phyloP scores from a whole-genome alignment of 345 rosid species.

The Sonneratia alba region DNA sequence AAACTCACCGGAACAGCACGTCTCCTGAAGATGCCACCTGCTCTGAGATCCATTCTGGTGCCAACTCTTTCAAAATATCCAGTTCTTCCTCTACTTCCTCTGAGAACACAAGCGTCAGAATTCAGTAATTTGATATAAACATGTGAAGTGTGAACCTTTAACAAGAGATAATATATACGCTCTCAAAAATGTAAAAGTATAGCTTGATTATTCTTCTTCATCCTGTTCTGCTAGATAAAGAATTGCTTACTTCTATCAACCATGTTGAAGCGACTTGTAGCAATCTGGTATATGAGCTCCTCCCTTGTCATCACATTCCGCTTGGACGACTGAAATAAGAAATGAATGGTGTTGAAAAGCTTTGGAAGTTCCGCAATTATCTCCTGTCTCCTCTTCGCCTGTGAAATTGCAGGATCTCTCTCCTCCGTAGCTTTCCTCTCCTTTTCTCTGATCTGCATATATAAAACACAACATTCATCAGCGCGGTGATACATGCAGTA shows the following conservation, averaged over 20 bases:
- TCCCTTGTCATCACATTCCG: slow-evolving; percentile 66
- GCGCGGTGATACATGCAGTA: not conserved
- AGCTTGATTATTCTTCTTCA: not conserved
- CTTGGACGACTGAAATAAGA: slow-evolving; percentile 52
- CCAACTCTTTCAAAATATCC: slow-evolving; percentile 53
- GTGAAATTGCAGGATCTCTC: slow-evolving; percentile 69
- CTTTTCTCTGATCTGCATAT: slow-evolving; percentile 60
- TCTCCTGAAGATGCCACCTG: slow-evolving; percentile 59
- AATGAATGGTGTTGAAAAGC: slow-evolving; percentile 62
- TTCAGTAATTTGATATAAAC: slow-evolving; percentile 2
- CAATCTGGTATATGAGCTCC: slow-evolving; percentile 40
- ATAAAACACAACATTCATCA: not conserved
- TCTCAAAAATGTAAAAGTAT: not conserved
- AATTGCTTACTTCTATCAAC: slow-evolving; percentile 57
- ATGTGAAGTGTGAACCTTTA: slow-evolving; percentile 2
- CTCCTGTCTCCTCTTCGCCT: slow-evolving; percentile 56
- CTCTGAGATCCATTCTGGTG: slow-evolving; percentile 82
- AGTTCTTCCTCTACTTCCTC: slow-evolving; percentile 83
- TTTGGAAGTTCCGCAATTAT: slow-evolving; percentile 67
- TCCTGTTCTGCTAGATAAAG: not conserved
- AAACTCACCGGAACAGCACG: slow-evolving; percentile 54
- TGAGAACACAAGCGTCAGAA: slow-evolving; percentile 18
- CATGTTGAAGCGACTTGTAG: slow-evolving; percentile 27
- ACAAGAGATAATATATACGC: not conserved
- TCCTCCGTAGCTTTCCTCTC: slow-evolving; percentile 59